Conservation (phyloP, 208 protist genomes). For the Leishmania major region DNA sequence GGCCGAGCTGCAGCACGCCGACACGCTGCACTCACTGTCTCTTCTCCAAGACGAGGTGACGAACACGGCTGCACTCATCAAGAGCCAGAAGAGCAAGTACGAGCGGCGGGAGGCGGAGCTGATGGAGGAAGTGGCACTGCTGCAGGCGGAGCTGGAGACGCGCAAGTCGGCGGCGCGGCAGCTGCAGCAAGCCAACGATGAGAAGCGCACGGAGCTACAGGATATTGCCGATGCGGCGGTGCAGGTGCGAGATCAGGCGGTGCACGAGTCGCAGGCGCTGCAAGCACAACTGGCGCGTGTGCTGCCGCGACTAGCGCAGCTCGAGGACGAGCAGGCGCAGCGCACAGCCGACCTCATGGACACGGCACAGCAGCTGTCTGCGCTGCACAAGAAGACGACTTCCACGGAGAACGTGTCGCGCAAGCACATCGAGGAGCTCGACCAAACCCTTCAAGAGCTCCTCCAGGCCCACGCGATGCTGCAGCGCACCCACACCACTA, state of each 20-base stretch:
- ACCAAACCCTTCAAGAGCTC: slow-evolving; percentile 44
- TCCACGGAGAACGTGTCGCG: slow-evolving; percentile 47
- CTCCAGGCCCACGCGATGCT: slow-evolving; percentile 36
- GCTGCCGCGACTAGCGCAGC: slow-evolving; percentile 50
- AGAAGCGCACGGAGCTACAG: slow-evolving; percentile 27
- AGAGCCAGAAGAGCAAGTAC: slow-evolving; percentile 47
- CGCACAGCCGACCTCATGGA: slow-evolving; percentile 64
- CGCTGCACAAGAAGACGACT: slow-evolving; percentile 40
- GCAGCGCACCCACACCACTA: slow-evolving; percentile 39
- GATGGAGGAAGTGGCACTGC: slow-evolving; percentile 35
- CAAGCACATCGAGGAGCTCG: slow-evolving; percentile 56
- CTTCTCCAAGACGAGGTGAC: slow-evolving; percentile 34
- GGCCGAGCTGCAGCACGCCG: slow-evolving; percentile 47
- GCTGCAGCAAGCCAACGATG: slow-evolving; percentile 31
- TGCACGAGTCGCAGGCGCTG: slow-evolving; percentile 37
- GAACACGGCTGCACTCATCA: slow-evolving; percentile 33
- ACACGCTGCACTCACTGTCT: slow-evolving; percentile 40
- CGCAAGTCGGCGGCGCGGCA: slow-evolving; percentile 31
- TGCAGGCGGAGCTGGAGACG: slow-evolving; percentile 35
- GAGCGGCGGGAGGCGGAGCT: slow-evolving; percentile 43
- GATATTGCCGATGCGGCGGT: slow-evolving; percentile 28
- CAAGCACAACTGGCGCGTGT: slow-evolving; percentile 50
- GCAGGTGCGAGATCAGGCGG: slow-evolving; percentile 29
- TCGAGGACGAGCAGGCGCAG: slow-evolving; percentile 54
- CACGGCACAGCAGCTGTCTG: slow-evolving; percentile 58